Evolutionary conservation across 1,284 basidiomycete genomes (phyloP).

Genomic region (Leucoagaricus sp.): DNA sequence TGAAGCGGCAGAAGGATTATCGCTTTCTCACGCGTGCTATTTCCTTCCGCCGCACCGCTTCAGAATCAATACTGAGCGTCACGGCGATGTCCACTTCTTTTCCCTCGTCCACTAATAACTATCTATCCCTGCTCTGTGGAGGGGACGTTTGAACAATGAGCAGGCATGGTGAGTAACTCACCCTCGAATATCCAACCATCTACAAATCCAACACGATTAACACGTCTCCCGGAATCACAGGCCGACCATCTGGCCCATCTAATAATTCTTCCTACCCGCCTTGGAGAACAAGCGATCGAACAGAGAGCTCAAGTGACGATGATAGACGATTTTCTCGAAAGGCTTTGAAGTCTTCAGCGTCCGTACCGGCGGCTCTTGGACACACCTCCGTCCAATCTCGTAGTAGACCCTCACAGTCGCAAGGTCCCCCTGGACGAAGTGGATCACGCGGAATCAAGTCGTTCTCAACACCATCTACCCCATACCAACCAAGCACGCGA

Average conservation of each 20-base stretch:
- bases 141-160: no score
- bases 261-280: neutral
- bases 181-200: no score
- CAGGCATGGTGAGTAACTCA: neutral
- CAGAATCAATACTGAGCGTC: no score
- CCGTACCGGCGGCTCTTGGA: neutral
- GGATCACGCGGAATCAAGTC: neutral
- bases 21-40: conserved; percentile 10
- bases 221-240: no score
- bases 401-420: neutral
- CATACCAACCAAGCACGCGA: neutral
- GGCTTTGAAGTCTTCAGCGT: neutral
- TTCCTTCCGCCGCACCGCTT: neutral
- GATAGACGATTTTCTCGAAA: conserved; percentile 6
- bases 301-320: neutral
- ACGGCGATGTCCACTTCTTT: no score
- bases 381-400: neutral
- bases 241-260: neutral
- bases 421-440: neutral
- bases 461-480: neutral
- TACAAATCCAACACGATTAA: no score
- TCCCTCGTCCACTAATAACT: no score
- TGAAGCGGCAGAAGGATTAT: no score
- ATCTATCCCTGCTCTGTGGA: no score
- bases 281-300: neutral